Evolutionary conservation across 306 rosid species (phyloP), one percentile per base, ranked within the genome.

Genomic region (Cicer yamashitae): DNA sequence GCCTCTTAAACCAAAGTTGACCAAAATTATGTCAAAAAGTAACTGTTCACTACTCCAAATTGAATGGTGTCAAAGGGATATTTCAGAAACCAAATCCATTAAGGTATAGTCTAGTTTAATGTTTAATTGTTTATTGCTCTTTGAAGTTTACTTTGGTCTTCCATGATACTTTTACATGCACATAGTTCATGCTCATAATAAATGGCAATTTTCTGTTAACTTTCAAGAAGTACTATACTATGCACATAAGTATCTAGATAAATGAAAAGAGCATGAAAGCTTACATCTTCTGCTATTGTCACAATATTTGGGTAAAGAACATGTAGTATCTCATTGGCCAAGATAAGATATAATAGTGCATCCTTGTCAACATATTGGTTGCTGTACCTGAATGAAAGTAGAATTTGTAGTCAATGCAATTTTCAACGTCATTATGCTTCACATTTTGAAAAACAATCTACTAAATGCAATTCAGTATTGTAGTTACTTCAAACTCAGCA

Each of bases 331-430:
- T 94, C 97, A 51, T 94, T 94, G 67, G 98, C 97, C 84, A 94
- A 68, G 45, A 91, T 87, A 82, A 94, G 98, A 86, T 91, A 94
- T 46, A 90, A 64, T 38, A 87, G 67, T 6, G 98, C 98, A 40
- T 91, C 97, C 90, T 81, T 87, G 85, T 94, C 98, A 38, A 94
- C 93, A 80, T 88, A 94, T 87, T 94, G 98, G 86, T 94, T 94
- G 87, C 94, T 90, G 80, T 88, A 91, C 87, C 97, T 94, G 90
- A 79, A 79, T 45, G 62, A 65, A 77, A 82, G 54, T 56, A 80
- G 67, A 71, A 81, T 30, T 63, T 41, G 66, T 52, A 71, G 66
- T 43, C 68, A 70, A 56, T 70, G n/a, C 20, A 75, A 34, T 46
- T 70, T 74, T 40, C 51, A 58, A 74, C 39, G 40, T 44, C 57